phyloP scores from a whole-genome alignment of 2,329 filamentous ascomycete species.

The Falciphora oryzae region DNA sequence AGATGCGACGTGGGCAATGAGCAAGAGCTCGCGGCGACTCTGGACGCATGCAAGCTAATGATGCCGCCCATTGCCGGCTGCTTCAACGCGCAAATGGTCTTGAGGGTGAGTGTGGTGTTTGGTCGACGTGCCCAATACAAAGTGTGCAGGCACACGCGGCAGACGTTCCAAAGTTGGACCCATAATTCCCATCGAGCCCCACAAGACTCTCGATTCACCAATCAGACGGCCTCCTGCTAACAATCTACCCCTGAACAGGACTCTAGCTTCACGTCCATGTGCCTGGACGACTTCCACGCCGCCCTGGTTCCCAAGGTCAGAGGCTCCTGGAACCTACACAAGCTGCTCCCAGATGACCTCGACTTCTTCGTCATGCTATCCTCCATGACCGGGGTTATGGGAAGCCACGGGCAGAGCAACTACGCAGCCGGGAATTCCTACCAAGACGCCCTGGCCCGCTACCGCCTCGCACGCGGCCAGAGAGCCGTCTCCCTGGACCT shows the following conservation, averaged over 20 bases:
- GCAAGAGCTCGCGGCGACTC: background rate
- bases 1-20: conserved; percentile 3
- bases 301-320: conserved; percentile 24
- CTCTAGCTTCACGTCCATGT: conserved; percentile 10
- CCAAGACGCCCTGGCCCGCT: conserved; percentile 25
- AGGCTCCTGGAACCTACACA: conserved; percentile 27
- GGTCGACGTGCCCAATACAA: too few relatives aligned
- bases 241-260: conserved; percentile 10
- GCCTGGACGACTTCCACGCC: conserved; percentile 8
- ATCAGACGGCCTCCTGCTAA: background rate
- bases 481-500: conserved; percentile 18
- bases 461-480: conserved; percentile 16
- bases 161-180: too few relatives aligned
- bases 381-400: conserved; percentile 21
- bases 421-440: conserved; percentile 28
- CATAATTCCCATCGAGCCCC: too few relatives aligned
- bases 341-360: conserved; percentile 17
- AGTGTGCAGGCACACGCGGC: too few relatives aligned
- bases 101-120: background rate
- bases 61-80: conserved; percentile 26
- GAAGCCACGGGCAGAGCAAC: conserved; percentile 20
- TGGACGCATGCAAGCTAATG: conserved; percentile 1
- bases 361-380: conserved; percentile 26
- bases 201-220: background rate
- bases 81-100: conserved; percentile 27